A percentile compares a stretch with the other conserved stretches of the same genome.
These are phyloP conservation scores for Drechslerella dactyloides DNA, from an alignment of 2,329 filamentous ascomycete genomes.

Conservation along the genomic window DNA sequence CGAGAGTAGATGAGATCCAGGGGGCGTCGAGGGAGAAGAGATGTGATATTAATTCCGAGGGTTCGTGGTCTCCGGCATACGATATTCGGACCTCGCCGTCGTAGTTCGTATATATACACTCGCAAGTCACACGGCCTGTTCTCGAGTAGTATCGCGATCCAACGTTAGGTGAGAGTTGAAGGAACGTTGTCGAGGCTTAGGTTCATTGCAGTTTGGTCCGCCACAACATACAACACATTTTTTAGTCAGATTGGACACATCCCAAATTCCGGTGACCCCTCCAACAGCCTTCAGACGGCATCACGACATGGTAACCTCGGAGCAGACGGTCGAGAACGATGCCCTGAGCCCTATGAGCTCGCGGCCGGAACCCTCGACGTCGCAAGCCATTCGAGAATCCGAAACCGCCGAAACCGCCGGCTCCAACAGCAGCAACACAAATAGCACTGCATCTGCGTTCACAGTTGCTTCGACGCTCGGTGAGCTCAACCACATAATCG, in stretches of 20 bases:
- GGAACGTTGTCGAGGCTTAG: background rate
- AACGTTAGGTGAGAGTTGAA: background rate
- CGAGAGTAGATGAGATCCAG: no score
- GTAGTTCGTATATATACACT: no score
- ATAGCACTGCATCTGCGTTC: constrained; percentile 1
- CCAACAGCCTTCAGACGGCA: no score
- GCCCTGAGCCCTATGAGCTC: background rate
- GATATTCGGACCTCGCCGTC: no score
- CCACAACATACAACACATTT: background rate
- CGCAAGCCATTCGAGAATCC: background rate
- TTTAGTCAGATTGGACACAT: no score
- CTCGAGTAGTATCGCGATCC: no score
- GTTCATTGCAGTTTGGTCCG: background rate
- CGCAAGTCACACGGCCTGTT: no score
- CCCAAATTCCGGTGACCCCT: no score
- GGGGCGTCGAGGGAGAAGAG: no score
- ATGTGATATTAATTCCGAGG: no score
- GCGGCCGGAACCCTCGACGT: background rate
- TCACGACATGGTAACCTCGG: background rate
- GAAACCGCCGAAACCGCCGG: constrained; percentile 13
- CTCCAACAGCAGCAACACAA: constrained; percentile 13
- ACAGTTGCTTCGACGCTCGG: constrained; percentile 31
- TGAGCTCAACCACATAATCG: constrained; percentile 57
- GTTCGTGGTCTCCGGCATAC: no score
- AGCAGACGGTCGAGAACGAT: background rate